Evolutionary conservation across 805 yeast genomes (phyloP), one percentile per base, ranked within the genome.

Genomic region (Saccharomycopsis capsularis): DNA sequence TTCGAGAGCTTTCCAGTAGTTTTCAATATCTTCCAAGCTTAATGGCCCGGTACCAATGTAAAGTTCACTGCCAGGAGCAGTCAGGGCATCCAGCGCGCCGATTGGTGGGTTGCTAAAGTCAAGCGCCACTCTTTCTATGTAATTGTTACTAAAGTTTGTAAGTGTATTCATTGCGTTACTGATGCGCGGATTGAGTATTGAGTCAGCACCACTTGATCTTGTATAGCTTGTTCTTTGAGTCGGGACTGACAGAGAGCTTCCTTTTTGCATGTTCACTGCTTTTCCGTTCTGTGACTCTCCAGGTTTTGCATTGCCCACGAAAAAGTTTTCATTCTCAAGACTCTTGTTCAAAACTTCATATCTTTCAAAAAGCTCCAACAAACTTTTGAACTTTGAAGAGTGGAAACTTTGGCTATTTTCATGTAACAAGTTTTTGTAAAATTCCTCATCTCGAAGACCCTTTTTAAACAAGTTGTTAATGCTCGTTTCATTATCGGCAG

Each of bases 21-120:
- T 46, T n/a, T 43, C 39, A 38, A 46, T 27, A 16, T 46, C 49
- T 21, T 39, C 16, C 2, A 19, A 15, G n/a, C 15, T n/a, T 19
- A 40, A 32, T 11, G 21, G 39, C 3, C 44, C 49, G 3, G 18
- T 21, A 15, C 29, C 38, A 18, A 22, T 40, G 23, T 24, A 16
- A 9, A 37, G 24, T 11, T 43, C 40, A 25, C n/a, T n/a, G n/a
- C n/a, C n/a, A n/a, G n/a, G n/a, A n/a, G n/a, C n/a, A n/a, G n/a
- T n/a, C n/a, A n/a, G n/a, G n/a, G n/a, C n/a, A n/a, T n/a, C n/a
- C n/a, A n/a, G n/a, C n/a, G n/a, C n/a, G n/a, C n/a, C n/a, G n/a
- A n/a, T n/a, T n/a, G n/a, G n/a, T n/a, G n/a, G n/a, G n/a, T n/a
- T n/a, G n/a, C n/a, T n/a, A n/a, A n/a, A n/a, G n/a, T n/a, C n/a